Percentiles rank a stretch among this genome's conserved stretches.
Evolutionary conservation across 176 grass and related monocot genomes (phyloP).

Genomic region (Triticum timopheevii): DNA sequence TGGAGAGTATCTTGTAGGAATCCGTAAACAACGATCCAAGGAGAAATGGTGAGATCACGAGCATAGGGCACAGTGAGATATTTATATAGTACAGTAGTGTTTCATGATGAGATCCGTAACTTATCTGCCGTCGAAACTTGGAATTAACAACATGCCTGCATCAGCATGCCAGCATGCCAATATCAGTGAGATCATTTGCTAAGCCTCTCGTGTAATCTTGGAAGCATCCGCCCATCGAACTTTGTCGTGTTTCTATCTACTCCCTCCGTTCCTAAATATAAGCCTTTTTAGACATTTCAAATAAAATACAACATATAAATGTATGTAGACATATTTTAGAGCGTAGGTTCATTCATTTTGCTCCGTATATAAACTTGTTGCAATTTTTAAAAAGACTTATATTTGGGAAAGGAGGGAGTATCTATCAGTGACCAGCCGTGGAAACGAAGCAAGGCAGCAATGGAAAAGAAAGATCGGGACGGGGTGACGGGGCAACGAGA

Average conservation of each 20-base stretch:
- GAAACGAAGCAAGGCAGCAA: not conserved
- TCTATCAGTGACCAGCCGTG: not conserved
- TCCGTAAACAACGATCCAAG: not conserved
- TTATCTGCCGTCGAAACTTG: too few species aligned
- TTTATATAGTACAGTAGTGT: too few species aligned
- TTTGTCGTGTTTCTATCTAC: not conserved
- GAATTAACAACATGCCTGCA: not conserved
- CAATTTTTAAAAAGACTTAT: too few species aligned
- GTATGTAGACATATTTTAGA: too few species aligned
- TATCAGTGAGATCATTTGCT: not conserved
- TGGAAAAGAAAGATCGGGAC: slow-evolving; percentile 12
- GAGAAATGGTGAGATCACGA: not conserved
- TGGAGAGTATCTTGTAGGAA: slow-evolving; percentile 25
- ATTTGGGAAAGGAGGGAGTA: too few species aligned
- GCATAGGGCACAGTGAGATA: not conserved
- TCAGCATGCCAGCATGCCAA: not conserved
- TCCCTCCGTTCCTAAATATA: too few species aligned
- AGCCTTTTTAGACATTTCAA: too few species aligned
- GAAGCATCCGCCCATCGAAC: not conserved
- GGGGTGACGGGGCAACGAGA: slow-evolving; percentile 2
- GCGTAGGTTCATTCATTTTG: too few species aligned
- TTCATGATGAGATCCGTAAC: not conserved
- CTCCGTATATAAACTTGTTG: too few species aligned
- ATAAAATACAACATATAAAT: too few species aligned
- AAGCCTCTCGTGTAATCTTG: not conserved